Percentiles rank a stretch among this genome's conserved stretches.
Conservation (phyloP, 306 rosid genomes). For the Pyrus betulifolia region DNA sequence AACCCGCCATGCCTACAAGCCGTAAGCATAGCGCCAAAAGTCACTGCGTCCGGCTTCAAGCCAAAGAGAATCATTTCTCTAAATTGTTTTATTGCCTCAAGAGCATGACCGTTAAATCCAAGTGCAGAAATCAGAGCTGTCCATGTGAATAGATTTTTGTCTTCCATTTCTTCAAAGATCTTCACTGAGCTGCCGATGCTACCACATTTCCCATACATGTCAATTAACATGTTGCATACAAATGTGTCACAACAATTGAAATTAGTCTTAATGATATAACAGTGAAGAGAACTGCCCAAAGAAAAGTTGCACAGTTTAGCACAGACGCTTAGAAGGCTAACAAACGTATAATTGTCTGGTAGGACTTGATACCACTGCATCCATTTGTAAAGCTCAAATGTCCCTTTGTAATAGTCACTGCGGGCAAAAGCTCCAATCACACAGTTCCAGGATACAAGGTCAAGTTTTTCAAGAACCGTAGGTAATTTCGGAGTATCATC, state of each 20-base stretch:
- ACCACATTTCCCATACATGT: conserved; percentile 83
- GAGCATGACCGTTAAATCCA: conserved; percentile 60
- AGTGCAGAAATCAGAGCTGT: conserved; percentile 64
- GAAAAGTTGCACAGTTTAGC: conserved; percentile 47
- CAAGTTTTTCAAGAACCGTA: conserved; percentile 44
- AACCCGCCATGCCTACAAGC: conserved; percentile 71
- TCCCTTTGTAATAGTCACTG: conserved; percentile 30
- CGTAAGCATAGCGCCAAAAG: conserved; percentile 56
- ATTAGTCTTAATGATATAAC: conserved; percentile 40
- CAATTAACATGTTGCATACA: conserved; percentile 46
- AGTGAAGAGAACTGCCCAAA: conserved; percentile 67
- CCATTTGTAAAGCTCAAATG: conserved; percentile 47
- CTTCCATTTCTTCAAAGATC: conserved; percentile 39
- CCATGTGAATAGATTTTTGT: conserved; percentile 64
- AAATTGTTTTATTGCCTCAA: conserved; percentile 46
- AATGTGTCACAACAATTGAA: conserved; percentile 32
- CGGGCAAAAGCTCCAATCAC: conserved; percentile 62
- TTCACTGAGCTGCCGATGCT: conserved; percentile 39
- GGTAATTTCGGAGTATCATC: conserved; percentile 46
- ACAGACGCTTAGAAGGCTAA: conserved; percentile 43
- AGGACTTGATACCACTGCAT: conserved; percentile 37
- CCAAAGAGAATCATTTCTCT: conserved; percentile 46
- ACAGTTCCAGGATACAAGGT: conserved; percentile 66
- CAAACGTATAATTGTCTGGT: conserved; percentile 60
- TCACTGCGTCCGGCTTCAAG: conserved; percentile 46